Base-by-base conservation (phyloP, 225 moss, liverwort and hornwort species). In the Marchantia polymorpha region DNA sequence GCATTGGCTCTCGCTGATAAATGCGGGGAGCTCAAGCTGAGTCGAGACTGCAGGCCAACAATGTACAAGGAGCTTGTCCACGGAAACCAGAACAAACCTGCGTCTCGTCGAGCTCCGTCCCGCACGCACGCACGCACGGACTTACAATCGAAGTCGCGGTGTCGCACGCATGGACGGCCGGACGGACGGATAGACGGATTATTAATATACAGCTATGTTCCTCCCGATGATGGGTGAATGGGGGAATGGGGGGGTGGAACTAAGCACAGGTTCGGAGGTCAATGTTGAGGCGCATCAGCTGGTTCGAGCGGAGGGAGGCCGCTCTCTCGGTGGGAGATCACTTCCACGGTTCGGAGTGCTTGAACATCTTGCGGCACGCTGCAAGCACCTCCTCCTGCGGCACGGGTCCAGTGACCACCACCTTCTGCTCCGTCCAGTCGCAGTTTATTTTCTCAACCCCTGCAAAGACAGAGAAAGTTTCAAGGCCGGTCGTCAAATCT, bases 351-450 rank as follows among this genome's bases (percentile, higher is more conserved):
- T 81, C 82, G 2, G 87, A 85, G n/a, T 75, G 80, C 29, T 78
- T 85, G 66, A 88, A 88, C 22, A 77, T 14, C 63, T 75, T 81
- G 61, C 83, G 78, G 81, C 87, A 88, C 70, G 78, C 74, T 0
- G 66, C 69, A 10, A 88, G 81, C 13, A 85, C 82, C 17, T 83
- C 84, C 11, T 3, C 11, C 8, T 78, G 60, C 7, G 64, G 8
- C 16, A 88, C 73, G 0, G 84, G 82, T 30, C 84, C 84, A 12
- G 77, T 47, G 39, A 83, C 78, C 8, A 80, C 82, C 48, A 85
- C 87, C 85, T 88, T 84, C 72, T 83, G 50, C 9, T 73, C 55
- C 31, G 70, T 19, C 80, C 80, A 88, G 75, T 85, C 81, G 27
- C 79, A 78, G 17, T 52, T 83, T 0, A 83, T 5, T 26, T 26